Evolutionary conservation across 164 flowering plant genomes (phyloP).

Genomic region (Vitis rotundifolia): DNA sequence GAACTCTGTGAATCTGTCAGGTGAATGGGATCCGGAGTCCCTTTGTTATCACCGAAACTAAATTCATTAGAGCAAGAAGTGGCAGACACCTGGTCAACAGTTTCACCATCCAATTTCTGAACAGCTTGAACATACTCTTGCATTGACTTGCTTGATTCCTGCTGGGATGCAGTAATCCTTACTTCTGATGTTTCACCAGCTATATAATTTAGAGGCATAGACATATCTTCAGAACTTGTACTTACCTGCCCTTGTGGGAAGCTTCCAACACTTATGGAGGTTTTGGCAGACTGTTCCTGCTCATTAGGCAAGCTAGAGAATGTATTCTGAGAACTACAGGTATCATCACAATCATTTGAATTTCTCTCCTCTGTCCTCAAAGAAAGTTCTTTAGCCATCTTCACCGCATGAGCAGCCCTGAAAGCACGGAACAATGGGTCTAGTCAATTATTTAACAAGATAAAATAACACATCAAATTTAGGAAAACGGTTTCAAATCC

Average conservation of each 20-base stretch:
- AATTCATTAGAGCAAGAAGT: constrained; percentile 50
- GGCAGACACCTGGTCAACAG: constrained; percentile 44
- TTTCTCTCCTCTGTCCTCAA: constrained; percentile 66
- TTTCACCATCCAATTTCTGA: constrained; percentile 44
- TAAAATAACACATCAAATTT: neutral
- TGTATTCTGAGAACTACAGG: constrained; percentile 79
- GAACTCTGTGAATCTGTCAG: constrained; percentile 67
- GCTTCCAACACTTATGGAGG: constrained; percentile 80
- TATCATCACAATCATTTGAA: constrained; percentile 73
- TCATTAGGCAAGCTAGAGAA: constrained; percentile 83
- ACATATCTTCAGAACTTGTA: constrained; percentile 72
- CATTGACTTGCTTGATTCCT: constrained; percentile 31
- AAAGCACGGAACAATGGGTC: constrained; percentile 15
- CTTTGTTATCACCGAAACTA: constrained; percentile 34
- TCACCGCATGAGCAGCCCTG: constrained; percentile 92
- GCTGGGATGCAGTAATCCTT: constrained; percentile 14
- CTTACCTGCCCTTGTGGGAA: constrained; percentile 78
- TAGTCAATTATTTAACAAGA: neutral
- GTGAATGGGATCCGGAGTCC: constrained; percentile 23
- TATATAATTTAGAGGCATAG: constrained; percentile 20
- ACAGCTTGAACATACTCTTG: constrained; percentile 32
- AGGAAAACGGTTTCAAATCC: neutral
- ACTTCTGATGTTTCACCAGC: constrained; percentile 36
- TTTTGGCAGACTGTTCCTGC: constrained; percentile 75
- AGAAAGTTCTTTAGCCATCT: constrained; percentile 75